phyloP scores from a whole-genome alignment of 495 filamentous ascomycete genomes.

The Talaromyces proteolyticus region DNA sequence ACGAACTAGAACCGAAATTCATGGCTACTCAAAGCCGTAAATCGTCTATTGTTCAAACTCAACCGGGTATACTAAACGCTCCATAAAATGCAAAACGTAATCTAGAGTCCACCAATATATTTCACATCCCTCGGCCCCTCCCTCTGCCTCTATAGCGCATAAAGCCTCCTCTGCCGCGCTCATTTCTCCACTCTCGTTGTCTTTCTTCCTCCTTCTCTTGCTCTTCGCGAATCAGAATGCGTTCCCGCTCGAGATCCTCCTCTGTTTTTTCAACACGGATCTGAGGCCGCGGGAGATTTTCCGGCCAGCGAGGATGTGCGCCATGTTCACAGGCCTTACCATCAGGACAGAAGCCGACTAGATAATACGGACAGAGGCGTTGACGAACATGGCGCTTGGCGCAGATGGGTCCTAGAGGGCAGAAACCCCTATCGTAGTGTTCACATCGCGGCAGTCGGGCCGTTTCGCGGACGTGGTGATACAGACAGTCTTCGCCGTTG shows the following conservation, averaged over 20 bases:
- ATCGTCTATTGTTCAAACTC: too few species aligned
- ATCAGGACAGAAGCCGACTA: constrained; percentile 92
- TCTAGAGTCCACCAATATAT: neutral
- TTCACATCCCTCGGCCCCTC: constrained; percentile 34
- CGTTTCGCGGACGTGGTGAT: constrained; percentile 86
- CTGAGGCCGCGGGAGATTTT: constrained; percentile 66
- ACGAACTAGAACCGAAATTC: too few species aligned
- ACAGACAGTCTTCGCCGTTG: constrained; percentile 95
- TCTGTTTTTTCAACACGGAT: constrained; percentile 56
- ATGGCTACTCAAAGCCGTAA: too few species aligned
- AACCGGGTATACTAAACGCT: neutral
- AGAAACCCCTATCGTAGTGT: constrained; percentile 94
- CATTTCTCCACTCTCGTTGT: constrained; percentile 44
- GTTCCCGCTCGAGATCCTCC: constrained; percentile 54
- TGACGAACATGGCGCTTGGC: constrained; percentile 79
- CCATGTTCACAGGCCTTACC: constrained; percentile 69
- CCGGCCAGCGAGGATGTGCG: constrained; percentile 73
- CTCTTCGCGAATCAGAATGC: constrained; percentile 48
- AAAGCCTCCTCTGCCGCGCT: constrained; percentile 41
- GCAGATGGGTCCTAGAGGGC: constrained; percentile 80
- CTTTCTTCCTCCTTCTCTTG: constrained; percentile 45
- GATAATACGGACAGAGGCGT: constrained; percentile 72
- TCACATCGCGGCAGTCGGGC: constrained; percentile 78
- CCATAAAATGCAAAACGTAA: neutral
- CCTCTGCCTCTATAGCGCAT: constrained; percentile 43